phyloP scores from a whole-genome alignment of 176 grass and related monocot genomes.

The Thalia dealbata region DNA sequence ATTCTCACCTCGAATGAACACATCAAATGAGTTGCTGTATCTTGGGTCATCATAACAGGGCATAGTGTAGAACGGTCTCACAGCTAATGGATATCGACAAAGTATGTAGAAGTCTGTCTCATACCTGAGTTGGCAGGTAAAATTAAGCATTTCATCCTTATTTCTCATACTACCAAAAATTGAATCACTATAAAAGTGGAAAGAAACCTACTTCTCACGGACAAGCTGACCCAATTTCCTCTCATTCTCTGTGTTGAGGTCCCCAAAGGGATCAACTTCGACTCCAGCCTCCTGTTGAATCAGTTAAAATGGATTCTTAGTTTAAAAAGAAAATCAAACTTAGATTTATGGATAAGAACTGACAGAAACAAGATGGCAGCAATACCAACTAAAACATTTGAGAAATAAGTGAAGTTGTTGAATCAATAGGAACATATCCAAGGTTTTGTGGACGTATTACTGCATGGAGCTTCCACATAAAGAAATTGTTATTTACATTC shows the following conservation, averaged over 20 bases:
- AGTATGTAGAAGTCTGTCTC: slow-evolving; percentile 86
- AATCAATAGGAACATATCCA: neutral
- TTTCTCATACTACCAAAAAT: neutral
- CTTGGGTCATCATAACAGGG: slow-evolving; percentile 63
- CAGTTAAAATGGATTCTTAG: slow-evolving; percentile 19
- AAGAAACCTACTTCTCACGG: slow-evolving; percentile 53
- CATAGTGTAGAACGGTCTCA: slow-evolving; percentile 97
- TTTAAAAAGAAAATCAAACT: neutral
- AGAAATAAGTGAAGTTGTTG: neutral
- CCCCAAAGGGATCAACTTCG: slow-evolving; percentile 85
- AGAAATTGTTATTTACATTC: neutral
- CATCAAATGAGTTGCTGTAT: slow-evolving; percentile 94
- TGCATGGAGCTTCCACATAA: neutral
- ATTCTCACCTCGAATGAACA: slow-evolving; percentile 82
- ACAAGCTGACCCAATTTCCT: slow-evolving; percentile 86
- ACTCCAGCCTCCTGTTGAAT: slow-evolving; percentile 63
- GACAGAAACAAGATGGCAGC: neutral
- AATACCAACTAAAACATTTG: neutral
- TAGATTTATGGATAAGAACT: neutral
- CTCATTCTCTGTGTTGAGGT: slow-evolving; percentile 81
- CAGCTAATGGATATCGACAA: slow-evolving; percentile 71
- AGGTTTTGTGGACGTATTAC: neutral
- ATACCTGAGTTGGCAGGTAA: slow-evolving; percentile 42
- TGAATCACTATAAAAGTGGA: neutral
- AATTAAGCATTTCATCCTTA: slow-evolving; percentile 1